Evolutionary conservation across 2,329 filamentous ascomycete genomes (phyloP).

Genomic region (Fusarium sp.): DNA sequence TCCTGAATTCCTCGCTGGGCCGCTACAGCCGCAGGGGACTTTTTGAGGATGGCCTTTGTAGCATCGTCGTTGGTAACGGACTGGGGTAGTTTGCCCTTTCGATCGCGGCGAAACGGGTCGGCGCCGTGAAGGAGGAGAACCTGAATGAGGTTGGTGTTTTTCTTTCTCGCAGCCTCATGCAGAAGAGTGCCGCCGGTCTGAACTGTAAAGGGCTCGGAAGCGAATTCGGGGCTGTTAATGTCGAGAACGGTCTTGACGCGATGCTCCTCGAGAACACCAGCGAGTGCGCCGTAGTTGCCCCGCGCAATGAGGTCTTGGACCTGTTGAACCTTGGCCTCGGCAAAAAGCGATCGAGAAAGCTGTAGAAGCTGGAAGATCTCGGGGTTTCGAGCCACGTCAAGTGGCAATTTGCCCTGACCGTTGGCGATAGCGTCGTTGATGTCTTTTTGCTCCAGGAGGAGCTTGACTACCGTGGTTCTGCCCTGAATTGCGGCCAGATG

Average conservation of each 20-base stretch:
- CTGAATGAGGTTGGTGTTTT: conserved; percentile 89
- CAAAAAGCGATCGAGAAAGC: conserved; percentile 88
- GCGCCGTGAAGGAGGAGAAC: conserved; percentile 93
- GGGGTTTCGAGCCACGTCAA: conserved; percentile 91
- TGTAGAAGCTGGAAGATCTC: conserved; percentile 98
- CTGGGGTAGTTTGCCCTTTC: conserved; percentile 94
- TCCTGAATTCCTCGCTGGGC: conserved; percentile 97
- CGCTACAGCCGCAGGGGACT: conserved; percentile 92
- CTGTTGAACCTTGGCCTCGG: conserved; percentile 87
- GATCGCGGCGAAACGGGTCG: conserved; percentile 94
- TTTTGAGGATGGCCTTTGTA: conserved; percentile 90
- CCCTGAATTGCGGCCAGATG: conserved; percentile 90
- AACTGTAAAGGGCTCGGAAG: conserved; percentile 82
- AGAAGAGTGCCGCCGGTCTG: conserved; percentile 92
- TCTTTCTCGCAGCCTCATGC: conserved; percentile 92
- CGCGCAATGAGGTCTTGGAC: conserved; percentile 83
- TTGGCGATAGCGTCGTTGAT: conserved; percentile 94
- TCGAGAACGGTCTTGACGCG: conserved; percentile 90
- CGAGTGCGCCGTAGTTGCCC: conserved; percentile 83
- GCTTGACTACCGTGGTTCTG: conserved; percentile 82
- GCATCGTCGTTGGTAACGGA: conserved; percentile 96
- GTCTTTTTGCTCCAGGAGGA: conserved; percentile 84
- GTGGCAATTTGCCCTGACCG: conserved; percentile 84
- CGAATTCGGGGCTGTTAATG: conserved; percentile 91
- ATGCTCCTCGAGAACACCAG: conserved; percentile 85